Percentiles rank a stretch among this genome's conserved stretches.
phyloP scores from a whole-genome alignment of 495 filamentous ascomycete species.

The Parachaetomium inaequale region DNA sequence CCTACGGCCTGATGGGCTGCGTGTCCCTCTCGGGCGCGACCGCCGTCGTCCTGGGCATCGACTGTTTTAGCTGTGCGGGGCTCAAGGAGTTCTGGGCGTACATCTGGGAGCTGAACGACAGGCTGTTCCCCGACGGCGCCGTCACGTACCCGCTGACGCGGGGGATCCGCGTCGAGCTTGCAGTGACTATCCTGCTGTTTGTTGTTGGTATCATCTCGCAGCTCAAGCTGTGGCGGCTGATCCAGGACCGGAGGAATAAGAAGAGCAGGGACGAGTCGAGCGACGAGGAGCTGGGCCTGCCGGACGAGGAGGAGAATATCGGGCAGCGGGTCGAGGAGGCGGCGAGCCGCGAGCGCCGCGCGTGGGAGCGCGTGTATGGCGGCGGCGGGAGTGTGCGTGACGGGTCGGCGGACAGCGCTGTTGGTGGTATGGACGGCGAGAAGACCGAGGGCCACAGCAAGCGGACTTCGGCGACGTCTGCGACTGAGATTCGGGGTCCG shows the following conservation, averaged over 20 bases:
- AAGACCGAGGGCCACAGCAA: constrained; percentile 45
- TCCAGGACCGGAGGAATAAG: constrained; percentile 65
- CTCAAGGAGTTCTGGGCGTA: constrained; percentile 96
- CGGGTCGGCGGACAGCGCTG: constrained; percentile 48
- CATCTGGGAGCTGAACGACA: constrained; percentile 78
- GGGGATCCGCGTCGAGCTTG: constrained; percentile 82
- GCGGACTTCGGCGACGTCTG: constrained; percentile 25
- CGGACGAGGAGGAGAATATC: constrained; percentile 67
- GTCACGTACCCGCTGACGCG: constrained; percentile 81
- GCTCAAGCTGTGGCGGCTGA: constrained; percentile 81
- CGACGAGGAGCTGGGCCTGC: constrained; percentile 55
- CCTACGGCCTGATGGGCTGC: constrained; percentile 68
- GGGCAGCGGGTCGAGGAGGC: constrained; percentile 65
- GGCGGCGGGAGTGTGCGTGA: constrained; percentile 36
- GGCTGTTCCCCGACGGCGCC: constrained; percentile 72
- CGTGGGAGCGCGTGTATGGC: constrained; percentile 81
- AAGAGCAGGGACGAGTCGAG: constrained; percentile 55
- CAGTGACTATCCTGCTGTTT: constrained; percentile 68
- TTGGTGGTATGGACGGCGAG: constrained; percentile 51
- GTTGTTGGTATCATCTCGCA: constrained; percentile 78
- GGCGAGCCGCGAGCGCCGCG: constrained; percentile 60
- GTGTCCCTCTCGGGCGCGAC: constrained; percentile 83
- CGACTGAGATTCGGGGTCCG: constrained; percentile 20
- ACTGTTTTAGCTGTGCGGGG: constrained; percentile 85
- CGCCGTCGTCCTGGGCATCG: constrained; percentile 73